These are phyloP conservation scores for Colletotrichum orchidophilum DNA, from an alignment of 2,329 filamentous ascomycete genomes.

Conservation along the genomic window DNA sequence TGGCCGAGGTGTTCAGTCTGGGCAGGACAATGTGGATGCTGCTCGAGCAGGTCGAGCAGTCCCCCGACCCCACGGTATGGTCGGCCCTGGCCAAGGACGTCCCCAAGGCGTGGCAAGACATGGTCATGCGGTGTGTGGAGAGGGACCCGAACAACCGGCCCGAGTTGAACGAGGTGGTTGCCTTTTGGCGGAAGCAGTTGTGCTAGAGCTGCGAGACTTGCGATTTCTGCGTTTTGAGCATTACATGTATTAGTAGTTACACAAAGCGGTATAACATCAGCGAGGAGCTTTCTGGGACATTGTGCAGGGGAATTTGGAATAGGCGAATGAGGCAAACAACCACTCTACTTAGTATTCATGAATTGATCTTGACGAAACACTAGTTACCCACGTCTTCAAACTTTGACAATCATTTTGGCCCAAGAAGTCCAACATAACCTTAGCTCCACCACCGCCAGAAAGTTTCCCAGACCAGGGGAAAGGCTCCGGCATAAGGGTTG, in stretches of 20 bases:
- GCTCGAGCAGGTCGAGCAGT: conserved; percentile 34
- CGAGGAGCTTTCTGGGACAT: neutral
- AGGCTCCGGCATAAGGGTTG: neutral
- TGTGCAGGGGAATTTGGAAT: too few relatives aligned
- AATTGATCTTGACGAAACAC: neutral
- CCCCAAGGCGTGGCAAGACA: conserved; percentile 24
- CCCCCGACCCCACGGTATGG: conserved; percentile 15
- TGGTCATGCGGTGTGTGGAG: conserved; percentile 23
- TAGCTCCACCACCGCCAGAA: neutral
- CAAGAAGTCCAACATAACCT: neutral
- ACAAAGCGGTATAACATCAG: neutral
- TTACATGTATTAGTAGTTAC: neutral
- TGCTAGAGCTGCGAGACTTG: neutral
- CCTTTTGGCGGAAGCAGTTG: conserved; percentile 25
- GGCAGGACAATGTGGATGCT: conserved; percentile 37
- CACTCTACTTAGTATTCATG: too few relatives aligned
- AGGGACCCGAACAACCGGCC: conserved; percentile 32
- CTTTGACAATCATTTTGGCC: neutral
- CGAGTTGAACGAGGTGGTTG: conserved; percentile 27
- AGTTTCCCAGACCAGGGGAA: neutral
- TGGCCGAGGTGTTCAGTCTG: conserved; percentile 36
- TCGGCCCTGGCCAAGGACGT: conserved; percentile 26
- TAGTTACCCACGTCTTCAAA: neutral
- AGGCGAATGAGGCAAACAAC: too few relatives aligned
- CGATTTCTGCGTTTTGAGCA: neutral